Base-by-base conservation (phyloP, 305 asterid genomes). In the Salvia sclarea region DNA sequence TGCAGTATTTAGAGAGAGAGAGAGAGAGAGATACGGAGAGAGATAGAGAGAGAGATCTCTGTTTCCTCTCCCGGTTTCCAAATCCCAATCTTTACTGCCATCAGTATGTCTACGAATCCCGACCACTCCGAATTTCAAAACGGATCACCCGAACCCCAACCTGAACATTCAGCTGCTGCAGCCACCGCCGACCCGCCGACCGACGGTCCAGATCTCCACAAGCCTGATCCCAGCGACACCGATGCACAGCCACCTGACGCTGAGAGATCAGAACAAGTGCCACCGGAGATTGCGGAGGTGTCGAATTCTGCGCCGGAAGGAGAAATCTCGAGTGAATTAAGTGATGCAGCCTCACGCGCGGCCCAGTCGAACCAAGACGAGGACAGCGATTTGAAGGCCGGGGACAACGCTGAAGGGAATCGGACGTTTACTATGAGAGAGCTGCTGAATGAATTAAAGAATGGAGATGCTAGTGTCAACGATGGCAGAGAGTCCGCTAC, bases 341-440 rank as follows among this genome's bases (percentile, higher is more conserved):
- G 73, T 77, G 81, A 24, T 43, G 78, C 54, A 40, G 74, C 69
- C 50, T 44, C 76, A 18, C 72, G 59, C 5, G 44, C 55, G 24
- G 72, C 54, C 69, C 74, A 50, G 78, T 72, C 78, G 76, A 66
- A 73, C 73, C 64, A 63, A 62, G 87, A 61, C 54, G 75, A 58
- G 53, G 82, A 40, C 69, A 55, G 71, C 60, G 74, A 68, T 45
- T 68, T 84, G 74, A 80, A 82, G 82, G 78, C 80, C 69, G 70
- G 53, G 44, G 77, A 81, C 31, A 79, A 81, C 37, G 84, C 72
- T 61, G 89, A 86, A 70, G 97, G 91, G 30, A 88, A 74, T 77
- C 81, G 89, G 75, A 84, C 97, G 38, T 93, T 93, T 70, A 91
- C 97, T 50, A 90, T 93, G 98, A 83, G 97, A 66, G 98, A 93